phyloP scores from a whole-genome alignment of 768 basidiomycete genomes.

The Psilocybe tampanensis region DNA sequence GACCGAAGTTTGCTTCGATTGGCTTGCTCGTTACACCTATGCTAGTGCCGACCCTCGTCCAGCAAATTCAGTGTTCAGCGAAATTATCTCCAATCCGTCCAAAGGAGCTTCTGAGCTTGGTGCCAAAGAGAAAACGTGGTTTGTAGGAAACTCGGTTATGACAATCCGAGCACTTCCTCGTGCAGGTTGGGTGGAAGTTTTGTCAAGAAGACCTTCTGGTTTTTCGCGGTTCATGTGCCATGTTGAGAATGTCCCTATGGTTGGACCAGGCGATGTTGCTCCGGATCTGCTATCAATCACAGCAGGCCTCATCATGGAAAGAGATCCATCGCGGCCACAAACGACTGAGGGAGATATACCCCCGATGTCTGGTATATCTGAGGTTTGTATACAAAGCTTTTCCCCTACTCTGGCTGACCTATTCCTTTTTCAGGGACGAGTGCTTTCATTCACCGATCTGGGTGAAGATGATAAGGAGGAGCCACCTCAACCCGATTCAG shows the following conservation, averaged over 20 bases:
- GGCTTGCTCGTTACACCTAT: constrained; percentile 94
- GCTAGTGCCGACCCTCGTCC: constrained; percentile 93
- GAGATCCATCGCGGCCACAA: constrained; percentile 40
- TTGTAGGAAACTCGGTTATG: constrained; percentile 81
- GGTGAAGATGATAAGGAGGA: constrained; percentile 23
- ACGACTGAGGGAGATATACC: constrained; percentile 26
- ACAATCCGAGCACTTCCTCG: constrained; percentile 75
- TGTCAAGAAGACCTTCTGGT: constrained; percentile 86
- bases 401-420: constrained; percentile 12
- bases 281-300: constrained; percentile 76
- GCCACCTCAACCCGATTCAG: constrained; percentile 59
- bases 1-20: constrained; percentile 97
- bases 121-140: constrained; percentile 75
- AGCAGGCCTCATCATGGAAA: constrained; percentile 73
- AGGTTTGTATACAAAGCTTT: constrained; percentile 17
- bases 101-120: constrained; percentile 26
- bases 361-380: constrained; percentile 19
- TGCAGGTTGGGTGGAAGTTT: constrained; percentile 87
- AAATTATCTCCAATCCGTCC: constrained; percentile 66
- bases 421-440: constrained; percentile 23
- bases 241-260: constrained; percentile 86
- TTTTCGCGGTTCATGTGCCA: constrained; percentile 83
- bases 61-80: constrained; percentile 73
- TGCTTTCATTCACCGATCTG: constrained; percentile 26
- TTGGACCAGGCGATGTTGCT: constrained; percentile 81